Conservation (phyloP, 2,329 filamentous ascomycete genomes). For the Fusarium nanum region DNA sequence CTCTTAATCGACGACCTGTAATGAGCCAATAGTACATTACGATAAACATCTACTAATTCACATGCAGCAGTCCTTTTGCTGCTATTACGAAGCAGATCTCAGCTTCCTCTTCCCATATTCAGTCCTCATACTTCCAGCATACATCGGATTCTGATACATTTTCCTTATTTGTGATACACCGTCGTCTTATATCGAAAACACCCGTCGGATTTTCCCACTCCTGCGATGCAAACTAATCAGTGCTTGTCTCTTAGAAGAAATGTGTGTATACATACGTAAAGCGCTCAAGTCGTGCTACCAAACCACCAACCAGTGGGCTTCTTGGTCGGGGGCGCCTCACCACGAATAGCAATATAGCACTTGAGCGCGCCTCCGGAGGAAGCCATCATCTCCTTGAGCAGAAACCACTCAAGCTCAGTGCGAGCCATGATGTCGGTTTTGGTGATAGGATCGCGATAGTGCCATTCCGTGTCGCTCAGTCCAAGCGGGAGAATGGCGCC, state of each 20-base stretch:
- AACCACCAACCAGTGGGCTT: conserved; percentile 39
- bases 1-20: background rate
- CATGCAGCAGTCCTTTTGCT: background rate
- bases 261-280: background rate
- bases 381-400: conserved; percentile 47
- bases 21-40: background rate
- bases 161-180: background rate
- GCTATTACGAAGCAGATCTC: background rate
- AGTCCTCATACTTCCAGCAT: conserved; percentile 1
- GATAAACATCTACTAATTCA: background rate
- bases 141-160: conserved; percentile 5
- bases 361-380: conserved; percentile 41
- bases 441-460: conserved; percentile 44
- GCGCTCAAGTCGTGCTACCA: conserved; percentile 17
- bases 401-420: conserved; percentile 45
- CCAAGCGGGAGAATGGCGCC: conserved; percentile 42
- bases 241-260: background rate
- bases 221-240: background rate
- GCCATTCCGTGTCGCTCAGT: conserved; percentile 41
- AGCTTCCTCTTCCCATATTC: background rate
- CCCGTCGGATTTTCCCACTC: background rate
- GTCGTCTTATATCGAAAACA: background rate
- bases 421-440: conserved; percentile 43
- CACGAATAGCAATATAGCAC: conserved; percentile 43
- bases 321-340: conserved; percentile 21